Evolutionary conservation across 2,329 filamentous ascomycete species (phyloP).

Genomic region (Fusarium clavum): DNA sequence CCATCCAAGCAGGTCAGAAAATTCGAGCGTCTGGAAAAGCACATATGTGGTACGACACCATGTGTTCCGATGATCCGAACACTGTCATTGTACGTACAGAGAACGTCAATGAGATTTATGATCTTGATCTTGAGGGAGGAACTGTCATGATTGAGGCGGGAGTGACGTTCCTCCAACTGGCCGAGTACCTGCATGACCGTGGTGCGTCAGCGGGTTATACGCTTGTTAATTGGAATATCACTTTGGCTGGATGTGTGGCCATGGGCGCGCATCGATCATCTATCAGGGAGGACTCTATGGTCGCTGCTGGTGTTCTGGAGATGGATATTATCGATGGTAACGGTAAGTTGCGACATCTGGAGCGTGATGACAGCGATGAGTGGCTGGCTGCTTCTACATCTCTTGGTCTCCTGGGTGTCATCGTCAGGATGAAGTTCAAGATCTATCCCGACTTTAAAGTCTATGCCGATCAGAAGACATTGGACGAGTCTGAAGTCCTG

Average conservation of each 20-base stretch:
- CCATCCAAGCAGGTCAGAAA: not conserved
- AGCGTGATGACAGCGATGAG: conserved; percentile 1
- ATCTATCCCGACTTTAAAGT: conserved; percentile 18
- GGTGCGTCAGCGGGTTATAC: conserved; percentile 6
- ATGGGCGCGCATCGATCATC: conserved; percentile 1
- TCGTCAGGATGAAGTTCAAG: conserved; percentile 14
- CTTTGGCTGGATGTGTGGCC: not conserved
- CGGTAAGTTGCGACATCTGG: not conserved
- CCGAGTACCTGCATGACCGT: not conserved
- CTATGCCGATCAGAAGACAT: conserved; percentile 6
- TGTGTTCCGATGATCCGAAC: not conserved
- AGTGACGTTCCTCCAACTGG: not conserved
- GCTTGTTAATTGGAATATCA: conserved; percentile 16
- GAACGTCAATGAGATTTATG: conserved; percentile 1
- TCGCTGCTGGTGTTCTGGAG: not conserved
- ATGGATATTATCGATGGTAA: not conserved
- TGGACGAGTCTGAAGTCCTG: not conserved
- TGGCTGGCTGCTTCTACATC: conserved; percentile 7
- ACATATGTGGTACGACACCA: conserved; percentile 21
- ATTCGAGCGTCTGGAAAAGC: not conserved
- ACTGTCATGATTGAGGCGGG: conserved; percentile 15
- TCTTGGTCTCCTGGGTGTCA: not conserved
- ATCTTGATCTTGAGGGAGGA: not conserved
- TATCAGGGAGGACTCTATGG: conserved; percentile 7
- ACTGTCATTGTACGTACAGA: conserved; percentile 13